Evolutionary conservation across 345 rosid species (phyloP), one percentile per base, ranked within the genome.

Genomic region (Aurinia saxatilis): DNA sequence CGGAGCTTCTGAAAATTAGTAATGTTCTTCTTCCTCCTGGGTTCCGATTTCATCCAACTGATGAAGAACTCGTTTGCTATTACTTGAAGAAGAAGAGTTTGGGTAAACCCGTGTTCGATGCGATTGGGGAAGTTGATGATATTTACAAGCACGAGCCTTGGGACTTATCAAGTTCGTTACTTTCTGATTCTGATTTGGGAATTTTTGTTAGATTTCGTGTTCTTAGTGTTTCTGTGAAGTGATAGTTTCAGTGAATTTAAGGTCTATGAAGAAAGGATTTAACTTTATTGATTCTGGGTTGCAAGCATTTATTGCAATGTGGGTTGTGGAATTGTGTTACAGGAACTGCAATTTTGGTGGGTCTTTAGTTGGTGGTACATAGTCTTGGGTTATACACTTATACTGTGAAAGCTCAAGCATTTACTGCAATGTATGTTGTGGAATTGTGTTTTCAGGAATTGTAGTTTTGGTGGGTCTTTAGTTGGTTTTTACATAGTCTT

Each of bases 21-120:
- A 5, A 27, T 33, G 47, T 58, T 0, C n/a, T n/a, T n/a, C 73
- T 86, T 60, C 87, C 88, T 17, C 96, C 96, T 17, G 96, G 96
- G 15, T 84, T 84, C 47, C 81, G 95, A 71, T 90, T 86, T 66
- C 95, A 89, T 53, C 96, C 96, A 2, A 78, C 91, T 1, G 95
- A 81, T 27, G 95, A 90, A 67, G 96, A 90, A 68, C 78, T 90
- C 18, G 78, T 82, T 8, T 73, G 81, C 60, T 86, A 81, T 68
- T 86, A 84, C 82, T 77, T 90, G 74, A 90, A 81, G 74, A 78
- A 81, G 62, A 84, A 86, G 90, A 78, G 84, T 66, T 50, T 50
- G 2, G 66, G 70, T 6, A 86, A 75, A 66, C 71, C 82, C 30
- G 76, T 84, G 33, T 84, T 73, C 55, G 77, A 83, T 14, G 84